Evolutionary conservation across 768 basidiomycete species (phyloP).

Genomic region (Lentinula aciculospora): DNA sequence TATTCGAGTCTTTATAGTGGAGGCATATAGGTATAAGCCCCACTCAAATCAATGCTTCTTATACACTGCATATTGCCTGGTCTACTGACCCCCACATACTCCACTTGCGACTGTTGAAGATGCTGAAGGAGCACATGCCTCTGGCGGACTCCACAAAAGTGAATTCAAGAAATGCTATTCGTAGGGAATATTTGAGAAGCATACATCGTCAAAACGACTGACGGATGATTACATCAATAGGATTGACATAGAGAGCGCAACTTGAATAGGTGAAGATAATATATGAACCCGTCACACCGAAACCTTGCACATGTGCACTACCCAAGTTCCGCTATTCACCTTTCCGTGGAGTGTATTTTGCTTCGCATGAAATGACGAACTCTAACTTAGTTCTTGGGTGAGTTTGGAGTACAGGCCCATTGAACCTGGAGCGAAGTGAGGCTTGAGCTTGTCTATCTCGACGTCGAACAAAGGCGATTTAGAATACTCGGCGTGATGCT

Average conservation of each 20-base stretch:
- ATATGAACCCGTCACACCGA: too few relatives aligned
- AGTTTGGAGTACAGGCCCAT: conserved; percentile 1
- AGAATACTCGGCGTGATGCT: conserved; percentile 11
- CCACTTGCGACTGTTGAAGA: not conserved
- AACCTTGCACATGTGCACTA: too few relatives aligned
- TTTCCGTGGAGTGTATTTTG: too few relatives aligned
- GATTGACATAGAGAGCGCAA: not conserved
- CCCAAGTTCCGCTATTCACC: too few relatives aligned
- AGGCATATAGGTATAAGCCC: not conserved
- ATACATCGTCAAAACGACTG: not conserved
- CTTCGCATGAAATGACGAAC: not conserved
- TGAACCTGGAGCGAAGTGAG: conserved; percentile 7
- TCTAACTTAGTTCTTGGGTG: not conserved
- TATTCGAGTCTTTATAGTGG: not conserved
- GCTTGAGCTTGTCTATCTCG: conserved; percentile 17
- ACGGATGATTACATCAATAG: not conserved
- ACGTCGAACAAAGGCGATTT: conserved; percentile 14
- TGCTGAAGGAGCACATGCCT: not conserved
- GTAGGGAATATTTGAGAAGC: not conserved
- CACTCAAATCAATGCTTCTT: not conserved
- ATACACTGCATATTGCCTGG: too few relatives aligned
- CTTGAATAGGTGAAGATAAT: not conserved
- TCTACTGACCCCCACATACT: not conserved
- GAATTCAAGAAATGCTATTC: not conserved
- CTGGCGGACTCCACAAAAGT: not conserved